A percentile compares a stretch with the other conserved stretches of the same genome.
These are phyloP conservation scores for Penicillium crustosum DNA, from an alignment of 2,329 filamentous ascomycete species.

Conservation along the genomic window DNA sequence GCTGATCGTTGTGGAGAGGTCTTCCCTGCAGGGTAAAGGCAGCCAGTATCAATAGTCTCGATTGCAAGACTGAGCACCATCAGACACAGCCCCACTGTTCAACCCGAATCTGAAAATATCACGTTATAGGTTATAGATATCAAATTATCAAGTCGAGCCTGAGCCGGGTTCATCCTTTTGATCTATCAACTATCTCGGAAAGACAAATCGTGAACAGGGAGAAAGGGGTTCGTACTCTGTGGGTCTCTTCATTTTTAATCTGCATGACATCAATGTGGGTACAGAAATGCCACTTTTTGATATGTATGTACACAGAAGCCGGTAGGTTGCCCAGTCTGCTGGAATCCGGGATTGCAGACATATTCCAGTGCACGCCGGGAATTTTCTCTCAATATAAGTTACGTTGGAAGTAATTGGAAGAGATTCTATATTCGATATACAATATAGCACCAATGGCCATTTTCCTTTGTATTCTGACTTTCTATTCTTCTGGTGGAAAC, in stretches of 20 bases:
- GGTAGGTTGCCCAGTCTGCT: slow-evolving; percentile 2
- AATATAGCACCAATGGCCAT: not conserved
- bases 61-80: not conserved
- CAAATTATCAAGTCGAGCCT: not conserved
- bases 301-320: not conserved
- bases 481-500: not conserved
- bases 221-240: not conserved
- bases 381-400: not conserved
- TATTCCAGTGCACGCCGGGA: not conserved
- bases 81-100: not conserved
- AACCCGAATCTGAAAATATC: not conserved
- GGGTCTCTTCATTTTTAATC: not conserved
- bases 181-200: slow-evolving; percentile 3
- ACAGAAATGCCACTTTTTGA: not conserved
- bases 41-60: slow-evolving; percentile 4
- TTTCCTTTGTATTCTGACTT: not conserved
- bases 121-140: not conserved
- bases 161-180: not conserved
- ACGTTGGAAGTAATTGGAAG: too few relatives aligned
- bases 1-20: not conserved
- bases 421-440: not conserved
- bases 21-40: slow-evolving; percentile 7
- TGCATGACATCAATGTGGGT: not conserved
- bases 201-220: not conserved
- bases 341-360: slow-evolving; percentile 1